phyloP scores from a whole-genome alignment of 176 grass and related monocot genomes.

The Neostapfia colusana region DNA sequence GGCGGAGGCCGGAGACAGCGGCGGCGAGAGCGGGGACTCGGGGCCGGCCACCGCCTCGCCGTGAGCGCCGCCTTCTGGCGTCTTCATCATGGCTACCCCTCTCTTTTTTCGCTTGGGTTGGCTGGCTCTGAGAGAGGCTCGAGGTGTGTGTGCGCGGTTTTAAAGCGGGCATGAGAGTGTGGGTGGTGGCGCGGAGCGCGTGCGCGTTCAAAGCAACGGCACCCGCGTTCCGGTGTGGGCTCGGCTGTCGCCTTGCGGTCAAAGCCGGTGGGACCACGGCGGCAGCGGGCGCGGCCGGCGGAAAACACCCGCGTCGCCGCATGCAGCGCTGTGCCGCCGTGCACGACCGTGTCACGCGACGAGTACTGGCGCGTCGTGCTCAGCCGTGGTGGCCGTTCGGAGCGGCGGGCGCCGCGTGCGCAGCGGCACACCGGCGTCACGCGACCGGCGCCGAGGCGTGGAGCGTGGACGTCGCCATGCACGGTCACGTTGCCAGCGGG shows the following conservation, averaged over 20 bases:
- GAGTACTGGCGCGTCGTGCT: neutral
- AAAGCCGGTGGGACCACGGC: neutral
- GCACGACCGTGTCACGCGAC: neutral
- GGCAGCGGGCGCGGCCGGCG: neutral
- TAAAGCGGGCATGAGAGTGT: slow-evolving; percentile 49
- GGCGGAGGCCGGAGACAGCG: slow-evolving; percentile 2
- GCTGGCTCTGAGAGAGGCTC: no score
- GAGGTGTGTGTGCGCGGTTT: slow-evolving; percentile 1
- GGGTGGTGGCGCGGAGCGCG: slow-evolving; percentile 2
- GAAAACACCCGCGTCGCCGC: neutral
- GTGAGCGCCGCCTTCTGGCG: neutral
- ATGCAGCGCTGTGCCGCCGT: neutral
- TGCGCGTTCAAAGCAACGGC: slow-evolving; percentile 13
- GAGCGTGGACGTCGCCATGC: neutral
- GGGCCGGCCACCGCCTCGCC: neutral
- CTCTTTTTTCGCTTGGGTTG: no score
- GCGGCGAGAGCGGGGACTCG: neutral
- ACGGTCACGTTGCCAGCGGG: neutral
- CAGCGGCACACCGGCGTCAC: no score
- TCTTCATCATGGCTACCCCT: slow-evolving; percentile 37
- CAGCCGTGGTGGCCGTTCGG: no score
- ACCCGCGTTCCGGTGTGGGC: slow-evolving; percentile 1
- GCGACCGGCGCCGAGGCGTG: no score
- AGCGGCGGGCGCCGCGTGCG: neutral
- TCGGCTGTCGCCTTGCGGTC: slow-evolving; percentile 17